Conservation (phyloP, 176 grass and related monocot genomes). For the Oryza longistaminata region DNA sequence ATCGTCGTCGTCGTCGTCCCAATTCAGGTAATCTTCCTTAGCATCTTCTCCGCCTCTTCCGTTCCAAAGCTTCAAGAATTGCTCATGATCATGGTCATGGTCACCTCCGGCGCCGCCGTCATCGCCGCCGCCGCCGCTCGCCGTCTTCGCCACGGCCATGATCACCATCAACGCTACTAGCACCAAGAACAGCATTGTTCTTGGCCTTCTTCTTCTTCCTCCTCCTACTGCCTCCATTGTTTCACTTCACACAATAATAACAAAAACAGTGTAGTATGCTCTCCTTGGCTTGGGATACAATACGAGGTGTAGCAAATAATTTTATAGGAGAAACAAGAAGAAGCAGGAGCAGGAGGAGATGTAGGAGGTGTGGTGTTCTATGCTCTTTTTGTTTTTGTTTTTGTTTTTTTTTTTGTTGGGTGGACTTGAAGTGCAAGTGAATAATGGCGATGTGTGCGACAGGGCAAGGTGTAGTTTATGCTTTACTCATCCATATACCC, state of each 20-base stretch:
- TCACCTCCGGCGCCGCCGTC: not conserved
- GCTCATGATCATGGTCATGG: not conserved
- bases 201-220: not conserved
- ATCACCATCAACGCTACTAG: not conserved
- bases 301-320: not conserved
- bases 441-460: conserved; percentile 26
- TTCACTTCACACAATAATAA: not conserved
- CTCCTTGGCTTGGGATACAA: not conserved
- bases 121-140: not conserved
- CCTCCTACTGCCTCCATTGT: conserved; percentile 33
- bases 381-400: too few relatives aligned
- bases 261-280: not conserved
- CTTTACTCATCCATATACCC: conserved; percentile 54
- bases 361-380: conserved; percentile 1
- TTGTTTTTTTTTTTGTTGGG: too few relatives aligned
- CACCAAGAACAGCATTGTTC: conserved; percentile 11
- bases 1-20: not conserved
- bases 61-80: conserved; percentile 25
- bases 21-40: not conserved
- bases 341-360: not conserved
- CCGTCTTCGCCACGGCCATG: not conserved
- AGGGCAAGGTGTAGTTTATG: conserved; percentile 55
- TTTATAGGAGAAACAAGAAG: not conserved
- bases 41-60: not conserved
- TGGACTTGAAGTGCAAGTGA: conserved; percentile 77